phyloP scores from a whole-genome alignment of 352 stramenopile species.

The Globisporangium nunn region DNA sequence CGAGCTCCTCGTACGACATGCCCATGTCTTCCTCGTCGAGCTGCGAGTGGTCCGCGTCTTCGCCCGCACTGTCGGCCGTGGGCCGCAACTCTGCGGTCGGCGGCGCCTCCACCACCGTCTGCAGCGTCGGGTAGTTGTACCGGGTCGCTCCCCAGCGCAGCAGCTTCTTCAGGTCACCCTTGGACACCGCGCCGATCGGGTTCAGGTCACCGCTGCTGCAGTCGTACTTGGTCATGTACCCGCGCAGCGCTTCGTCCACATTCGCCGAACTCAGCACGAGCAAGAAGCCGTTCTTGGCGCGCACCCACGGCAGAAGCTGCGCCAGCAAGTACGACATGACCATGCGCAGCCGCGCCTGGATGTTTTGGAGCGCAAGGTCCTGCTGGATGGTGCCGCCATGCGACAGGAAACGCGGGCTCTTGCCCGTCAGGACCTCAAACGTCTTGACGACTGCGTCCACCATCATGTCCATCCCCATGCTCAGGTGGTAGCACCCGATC shows the following conservation, averaged over 20 bases:
- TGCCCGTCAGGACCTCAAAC: constrained; percentile 76
- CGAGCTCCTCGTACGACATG: constrained; percentile 81
- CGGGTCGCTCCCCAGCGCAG: constrained; percentile 88
- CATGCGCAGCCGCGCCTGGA: constrained; percentile 97
- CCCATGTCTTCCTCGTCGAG: constrained; percentile 2
- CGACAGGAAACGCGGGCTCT: constrained; percentile 86
- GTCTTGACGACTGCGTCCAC: constrained; percentile 84
- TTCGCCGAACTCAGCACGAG: constrained; percentile 97
- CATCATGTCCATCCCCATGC: constrained; percentile 94
- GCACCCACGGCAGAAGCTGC: constrained; percentile 97
- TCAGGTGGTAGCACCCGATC: constrained; percentile 95
- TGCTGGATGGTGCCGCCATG: constrained; percentile 89
- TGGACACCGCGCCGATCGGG: constrained; percentile 96
- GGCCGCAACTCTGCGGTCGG: constrained; percentile 90
- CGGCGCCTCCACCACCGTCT: constrained; percentile 90
- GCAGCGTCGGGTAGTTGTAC: constrained; percentile 89
- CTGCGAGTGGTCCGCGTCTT: constrained; percentile 25
- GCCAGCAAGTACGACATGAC: constrained; percentile 97
- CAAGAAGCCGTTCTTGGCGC: constrained; percentile 92
- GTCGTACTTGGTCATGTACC: constrained; percentile 99
- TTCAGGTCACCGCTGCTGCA: constrained; percentile 98
- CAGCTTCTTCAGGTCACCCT: constrained; percentile 95
- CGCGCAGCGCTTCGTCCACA: constrained; percentile 96
- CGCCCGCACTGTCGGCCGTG: constrained; percentile 97
- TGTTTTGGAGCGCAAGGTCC: constrained; percentile 98